Percentiles rank a stretch among this genome's conserved stretches.
Conservation (phyloP, 83 land plant genomes). For the Picea abies region DNA sequence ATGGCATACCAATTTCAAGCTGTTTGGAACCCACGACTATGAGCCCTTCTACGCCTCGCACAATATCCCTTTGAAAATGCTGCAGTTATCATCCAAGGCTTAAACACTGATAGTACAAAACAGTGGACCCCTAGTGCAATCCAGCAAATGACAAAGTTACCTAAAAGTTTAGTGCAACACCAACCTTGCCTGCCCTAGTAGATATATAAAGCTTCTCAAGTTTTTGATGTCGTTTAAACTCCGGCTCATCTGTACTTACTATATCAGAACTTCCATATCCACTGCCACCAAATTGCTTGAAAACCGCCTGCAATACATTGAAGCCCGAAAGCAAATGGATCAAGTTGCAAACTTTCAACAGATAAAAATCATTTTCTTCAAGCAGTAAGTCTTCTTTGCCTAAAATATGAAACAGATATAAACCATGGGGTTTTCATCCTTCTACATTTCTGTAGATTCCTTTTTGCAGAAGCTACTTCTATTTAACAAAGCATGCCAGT, state of each 20-base stretch:
- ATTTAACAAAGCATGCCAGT: no score
- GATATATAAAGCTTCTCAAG: constrained; percentile 85
- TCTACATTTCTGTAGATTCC: neutral
- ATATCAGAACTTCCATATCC: constrained; percentile 65
- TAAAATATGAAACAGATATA: neutral
- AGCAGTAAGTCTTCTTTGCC: neutral
- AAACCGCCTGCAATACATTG: constrained; percentile 61
- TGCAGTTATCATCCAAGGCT: constrained; percentile 23
- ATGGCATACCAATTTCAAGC: constrained; percentile 76
- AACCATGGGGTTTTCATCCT: neutral
- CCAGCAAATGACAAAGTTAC: neutral
- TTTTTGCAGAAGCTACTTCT: neutral
- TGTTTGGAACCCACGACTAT: constrained; percentile 89
- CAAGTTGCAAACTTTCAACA: neutral
- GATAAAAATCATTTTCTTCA: neutral
- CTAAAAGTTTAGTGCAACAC: neutral
- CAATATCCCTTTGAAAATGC: constrained; percentile 97
- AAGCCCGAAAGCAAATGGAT: neutral
- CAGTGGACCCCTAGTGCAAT: neutral
- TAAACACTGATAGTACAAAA: constrained; percentile 1
- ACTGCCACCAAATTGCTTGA: constrained; percentile 80
- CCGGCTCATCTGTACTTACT: constrained; percentile 69
- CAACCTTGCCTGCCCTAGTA: constrained; percentile 85
- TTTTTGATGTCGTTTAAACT: constrained; percentile 75
- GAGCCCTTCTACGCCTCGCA: constrained; percentile 93